A percentile compares a stretch with the other conserved stretches of the same genome.
These are phyloP conservation scores for Ustilago vetiveriae DNA, from an alignment of 1,284 basidiomycete genomes.

Conservation along the genomic window DNA sequence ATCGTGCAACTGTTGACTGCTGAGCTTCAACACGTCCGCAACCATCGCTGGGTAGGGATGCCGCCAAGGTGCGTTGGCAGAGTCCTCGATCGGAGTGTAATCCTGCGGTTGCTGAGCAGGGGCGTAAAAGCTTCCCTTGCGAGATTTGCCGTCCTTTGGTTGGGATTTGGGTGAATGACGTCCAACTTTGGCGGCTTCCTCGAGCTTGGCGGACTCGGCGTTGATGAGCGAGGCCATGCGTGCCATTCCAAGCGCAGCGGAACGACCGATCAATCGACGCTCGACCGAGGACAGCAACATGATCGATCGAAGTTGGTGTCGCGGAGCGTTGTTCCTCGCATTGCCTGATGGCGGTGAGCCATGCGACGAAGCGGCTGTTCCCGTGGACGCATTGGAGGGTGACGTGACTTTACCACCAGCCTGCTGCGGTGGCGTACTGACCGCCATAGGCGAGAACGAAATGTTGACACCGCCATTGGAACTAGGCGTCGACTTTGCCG, in stretches of 20 bases:
- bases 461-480: background rate
- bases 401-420: background rate
- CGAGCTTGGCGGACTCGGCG: constrained; percentile 25
- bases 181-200: constrained; percentile 18
- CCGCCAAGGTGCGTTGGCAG: constrained; percentile 37
- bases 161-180: background rate
- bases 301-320: constrained; percentile 13
- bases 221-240: constrained; percentile 34
- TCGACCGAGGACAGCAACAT: constrained; percentile 31
- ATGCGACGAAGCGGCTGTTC: constrained; percentile 3
- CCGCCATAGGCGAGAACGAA: constrained; percentile 17
- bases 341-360: background rate
- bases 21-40: constrained; percentile 34
- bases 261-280: constrained; percentile 26
- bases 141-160: constrained; percentile 17
- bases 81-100: constrained; percentile 38
- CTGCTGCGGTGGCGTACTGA: constrained; percentile 7
- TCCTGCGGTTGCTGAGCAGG: background rate
- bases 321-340: background rate
- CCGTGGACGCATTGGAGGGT: background rate
- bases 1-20: constrained; percentile 35
- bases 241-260: constrained; percentile 37
- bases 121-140: constrained; percentile 29
- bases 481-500: background rate
- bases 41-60: constrained; percentile 48